Percentiles rank a stretch among this genome's conserved stretches.
phyloP scores from a whole-genome alignment of 1,139 yeast species.

The Meyerozyma athensensis region DNA sequence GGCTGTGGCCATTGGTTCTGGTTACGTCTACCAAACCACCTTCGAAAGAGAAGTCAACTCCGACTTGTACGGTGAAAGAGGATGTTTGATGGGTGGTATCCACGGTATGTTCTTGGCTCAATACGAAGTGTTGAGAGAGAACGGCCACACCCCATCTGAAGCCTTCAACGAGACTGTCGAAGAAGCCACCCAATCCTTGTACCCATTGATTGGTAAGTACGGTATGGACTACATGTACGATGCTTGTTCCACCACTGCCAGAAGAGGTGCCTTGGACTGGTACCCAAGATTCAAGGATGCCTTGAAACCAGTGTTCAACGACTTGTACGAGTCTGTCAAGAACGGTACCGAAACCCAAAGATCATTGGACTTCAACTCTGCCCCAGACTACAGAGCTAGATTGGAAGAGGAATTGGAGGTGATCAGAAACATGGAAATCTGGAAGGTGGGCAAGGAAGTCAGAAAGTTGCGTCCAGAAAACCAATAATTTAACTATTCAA shows the following conservation, averaged over 20 bases:
- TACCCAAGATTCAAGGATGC: slow-evolving; percentile 98
- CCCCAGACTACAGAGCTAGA: slow-evolving; percentile 94
- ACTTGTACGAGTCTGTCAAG: slow-evolving; percentile 90
- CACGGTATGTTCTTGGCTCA: slow-evolving; percentile 99
- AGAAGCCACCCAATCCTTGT: slow-evolving; percentile 98
- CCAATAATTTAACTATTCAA: slow-evolving; percentile 47
- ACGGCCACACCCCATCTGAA: slow-evolving; percentile 99
- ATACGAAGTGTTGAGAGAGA: slow-evolving; percentile 98
- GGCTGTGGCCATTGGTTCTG: slow-evolving; percentile 99
- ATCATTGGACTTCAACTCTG: slow-evolving; percentile 97
- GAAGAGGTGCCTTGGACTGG: slow-evolving; percentile 99
- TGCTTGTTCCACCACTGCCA: slow-evolving; percentile 99
- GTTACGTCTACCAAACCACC: slow-evolving; percentile 99
- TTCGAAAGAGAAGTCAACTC: slow-evolving; percentile 99
- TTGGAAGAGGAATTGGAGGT: slow-evolving; percentile 88
- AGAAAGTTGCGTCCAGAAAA: slow-evolving; percentile 99
- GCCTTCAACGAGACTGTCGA: slow-evolving; percentile 99
- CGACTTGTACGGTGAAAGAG: slow-evolving; percentile 99
- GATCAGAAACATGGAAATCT: slow-evolving; percentile 97
- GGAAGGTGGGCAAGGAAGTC: slow-evolving; percentile 99
- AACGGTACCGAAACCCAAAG: slow-evolving; percentile 97
- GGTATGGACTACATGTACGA: slow-evolving; percentile 99
- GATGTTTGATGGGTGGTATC: slow-evolving; percentile 99
- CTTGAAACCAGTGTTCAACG: slow-evolving; percentile 96
- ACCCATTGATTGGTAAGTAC: slow-evolving; percentile 98